Base-by-base conservation (phyloP, 805 yeast species). In the Grigorovia jiainica region DNA sequence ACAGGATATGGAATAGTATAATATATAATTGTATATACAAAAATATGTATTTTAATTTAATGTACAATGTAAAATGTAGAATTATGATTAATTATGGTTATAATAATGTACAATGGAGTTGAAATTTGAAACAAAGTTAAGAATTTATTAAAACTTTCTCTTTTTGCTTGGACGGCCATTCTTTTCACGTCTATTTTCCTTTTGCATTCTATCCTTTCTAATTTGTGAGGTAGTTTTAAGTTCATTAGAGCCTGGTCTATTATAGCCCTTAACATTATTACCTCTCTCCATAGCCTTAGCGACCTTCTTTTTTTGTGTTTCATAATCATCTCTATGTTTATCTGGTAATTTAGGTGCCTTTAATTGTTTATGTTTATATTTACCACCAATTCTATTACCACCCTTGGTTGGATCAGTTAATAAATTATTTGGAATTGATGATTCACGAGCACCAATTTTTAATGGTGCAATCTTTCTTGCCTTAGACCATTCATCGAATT, bases 311-410 rank as follows among this genome's bases (percentile, higher is more conserved):
- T 83, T 79, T 60, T 90, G 96, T 49, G 71, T 71, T 45, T 78
- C 73, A 65, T 75, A 92, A 63, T 92, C 89, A 57, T 89, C 96
- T 65, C 97, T 78, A 51, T 69, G 78, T 64, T 75, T 87, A 56
- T 87, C 97, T n/a, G 98, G 96, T 33, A 80, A 65, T 57, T 78
- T 84, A 33, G 99, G 99, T 2, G 96, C 89, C 46, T 75, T 73
- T 37, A 67, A 67, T 55, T 75, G 76, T 47, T 79, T 78, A 59
- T 92, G 97, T 63, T 78, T 78, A 70, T 77, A 86, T 50, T 73
- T 64, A 43, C 75, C 73, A 30, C 71, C 65, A 5, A 51, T 45
- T 38, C 43, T 40, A 13, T 27, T 35, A 31, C 39, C 42, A n/a
- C 31, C 35, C 31, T 47, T 43, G 37, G 43, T 52, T 48, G 60